Percentiles rank a stretch among this genome's conserved stretches.
These are phyloP conservation scores for Aspergillus ochraceus DNA, from an alignment of 2,329 filamentous ascomycete species.

Conservation along the genomic window DNA sequence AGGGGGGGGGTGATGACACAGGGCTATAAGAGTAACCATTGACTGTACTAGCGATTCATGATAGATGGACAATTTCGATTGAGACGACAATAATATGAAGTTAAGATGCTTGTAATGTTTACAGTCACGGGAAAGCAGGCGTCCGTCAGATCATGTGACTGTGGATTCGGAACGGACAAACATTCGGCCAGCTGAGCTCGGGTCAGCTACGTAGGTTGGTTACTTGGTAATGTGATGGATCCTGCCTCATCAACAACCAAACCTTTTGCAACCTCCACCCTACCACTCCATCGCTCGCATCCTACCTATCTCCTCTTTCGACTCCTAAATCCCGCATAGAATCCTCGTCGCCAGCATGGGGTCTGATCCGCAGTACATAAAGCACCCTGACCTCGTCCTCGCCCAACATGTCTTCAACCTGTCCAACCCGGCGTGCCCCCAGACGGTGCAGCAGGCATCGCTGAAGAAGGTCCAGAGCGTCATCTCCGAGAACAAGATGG, in stretches of 20 bases:
- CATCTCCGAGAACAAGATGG: slow-evolving; percentile 66
- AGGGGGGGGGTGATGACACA: no score
- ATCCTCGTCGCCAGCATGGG: slow-evolving; percentile 50
- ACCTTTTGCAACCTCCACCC: slow-evolving; percentile 13
- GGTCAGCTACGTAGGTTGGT: slow-evolving; percentile 23
- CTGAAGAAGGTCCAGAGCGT: slow-evolving; percentile 63
- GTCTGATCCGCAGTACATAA: slow-evolving; percentile 65
- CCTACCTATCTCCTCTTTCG: slow-evolving; percentile 7
- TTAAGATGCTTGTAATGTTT: no score
- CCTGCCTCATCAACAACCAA: slow-evolving; percentile 12
- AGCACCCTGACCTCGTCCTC: slow-evolving; percentile 63
- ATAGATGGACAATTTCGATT: no score
- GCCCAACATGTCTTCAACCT: slow-evolving; percentile 68
- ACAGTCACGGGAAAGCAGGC: no score
- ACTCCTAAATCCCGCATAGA: background rate
- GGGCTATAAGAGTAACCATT: no score
- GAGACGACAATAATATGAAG: no score
- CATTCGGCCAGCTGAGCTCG: slow-evolving; percentile 37
- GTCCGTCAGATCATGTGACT: background rate
- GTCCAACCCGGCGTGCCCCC: slow-evolving; percentile 59
- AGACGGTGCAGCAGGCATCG: slow-evolving; percentile 55
- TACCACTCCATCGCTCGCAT: slow-evolving; percentile 5
- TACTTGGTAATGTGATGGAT: slow-evolving; percentile 21
- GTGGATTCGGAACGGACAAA: slow-evolving; percentile 28
- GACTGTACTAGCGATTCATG: no score